Evolutionary conservation across 208 protist species (phyloP), one percentile per base, ranked within the genome.

Genomic region (Trypanosoma mega): DNA sequence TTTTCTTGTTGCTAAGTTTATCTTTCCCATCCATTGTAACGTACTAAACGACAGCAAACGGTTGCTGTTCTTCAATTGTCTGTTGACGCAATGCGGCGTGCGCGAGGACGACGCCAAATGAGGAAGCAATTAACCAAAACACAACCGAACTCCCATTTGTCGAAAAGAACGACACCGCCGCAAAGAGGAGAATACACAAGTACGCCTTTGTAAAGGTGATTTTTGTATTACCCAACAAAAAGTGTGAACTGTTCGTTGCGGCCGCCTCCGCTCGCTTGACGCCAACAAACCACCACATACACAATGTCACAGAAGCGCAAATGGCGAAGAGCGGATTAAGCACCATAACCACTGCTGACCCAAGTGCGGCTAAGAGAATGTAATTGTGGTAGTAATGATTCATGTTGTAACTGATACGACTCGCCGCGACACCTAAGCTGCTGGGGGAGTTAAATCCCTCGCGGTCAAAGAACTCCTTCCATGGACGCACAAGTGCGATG

Each of bases 371-470:
- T 2, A 92, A 58, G 2, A 92, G 47, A 21, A 94, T 52, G 72
- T 94, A 94, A 64, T 94, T 94, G 12, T 71, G 57, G 70, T 87
- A 84, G 58, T 92, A 94, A 68, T 92, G 78, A 16, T 65, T 53
- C 16, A 80, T 41, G 48, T 94, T 94, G n/a, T 59, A 53, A 46
- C 63, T 79, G 18, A 89, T 47, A 2, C 87, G 78, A 27, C 61
- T 65, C 27, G 87, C 47, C 4, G 71, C 63, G 16, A 92, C 87
- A n/a, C 63, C 67, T n/a, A 72, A 46, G n/a, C 80, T 67, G 9
- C 41, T 41, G 0, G 85, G 85, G 6, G 53, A 44, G 52, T 34
- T 26, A 52, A 92, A 90, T 56, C 68, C 74, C 37, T 41, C 53
- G 3, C 73, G 63, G 55, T 92, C 78, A 48, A 92, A 90, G 58